Percentiles rank a stretch among this genome's conserved stretches.
Conservation (phyloP, 1,139 yeast species). For the Geotrichum reessii region DNA sequence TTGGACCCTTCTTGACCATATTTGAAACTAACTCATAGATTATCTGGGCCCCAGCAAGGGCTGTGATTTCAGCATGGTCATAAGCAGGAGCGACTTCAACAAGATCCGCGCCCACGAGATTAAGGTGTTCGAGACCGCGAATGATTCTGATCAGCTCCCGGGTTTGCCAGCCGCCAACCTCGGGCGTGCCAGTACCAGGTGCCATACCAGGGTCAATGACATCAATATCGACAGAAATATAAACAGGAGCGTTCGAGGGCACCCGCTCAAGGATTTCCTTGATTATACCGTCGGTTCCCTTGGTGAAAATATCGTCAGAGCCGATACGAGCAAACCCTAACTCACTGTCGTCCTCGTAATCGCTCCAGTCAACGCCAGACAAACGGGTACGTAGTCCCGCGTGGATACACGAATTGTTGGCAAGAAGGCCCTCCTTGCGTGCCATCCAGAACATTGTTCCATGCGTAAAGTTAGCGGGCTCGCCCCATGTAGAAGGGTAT, state of each 20-base stretch:
- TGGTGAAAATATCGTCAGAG: constrained; percentile 64
- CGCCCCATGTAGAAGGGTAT: constrained; percentile 64
- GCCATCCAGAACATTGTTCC: constrained; percentile 85
- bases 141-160: constrained; percentile 62
- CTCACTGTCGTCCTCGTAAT: constrained; percentile 56
- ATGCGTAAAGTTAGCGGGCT: constrained; percentile 51
- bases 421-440: constrained; percentile 54
- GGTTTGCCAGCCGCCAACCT: constrained; percentile 78
- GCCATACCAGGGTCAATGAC: constrained; percentile 78
- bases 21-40: constrained; percentile 64
- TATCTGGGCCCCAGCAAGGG: constrained; percentile 72
- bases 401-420: constrained; percentile 54
- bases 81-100: constrained; percentile 75
- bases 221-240: constrained; percentile 69
- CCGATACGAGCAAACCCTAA: constrained; percentile 60
- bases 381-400: constrained; percentile 69
- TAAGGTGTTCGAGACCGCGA: constrained; percentile 52
- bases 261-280: constrained; percentile 49
- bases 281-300: constrained; percentile 42
- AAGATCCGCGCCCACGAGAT: constrained; percentile 69
- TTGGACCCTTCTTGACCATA: constrained; percentile 59
- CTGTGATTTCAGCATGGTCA: constrained; percentile 65
- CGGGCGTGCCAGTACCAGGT: constrained; percentile 81
- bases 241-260: constrained; percentile 54
- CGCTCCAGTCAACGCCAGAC: constrained; percentile 50